phyloP scores from a whole-genome alignment of 169 alveolate species.

The Cryptosporidium sp. region DNA sequence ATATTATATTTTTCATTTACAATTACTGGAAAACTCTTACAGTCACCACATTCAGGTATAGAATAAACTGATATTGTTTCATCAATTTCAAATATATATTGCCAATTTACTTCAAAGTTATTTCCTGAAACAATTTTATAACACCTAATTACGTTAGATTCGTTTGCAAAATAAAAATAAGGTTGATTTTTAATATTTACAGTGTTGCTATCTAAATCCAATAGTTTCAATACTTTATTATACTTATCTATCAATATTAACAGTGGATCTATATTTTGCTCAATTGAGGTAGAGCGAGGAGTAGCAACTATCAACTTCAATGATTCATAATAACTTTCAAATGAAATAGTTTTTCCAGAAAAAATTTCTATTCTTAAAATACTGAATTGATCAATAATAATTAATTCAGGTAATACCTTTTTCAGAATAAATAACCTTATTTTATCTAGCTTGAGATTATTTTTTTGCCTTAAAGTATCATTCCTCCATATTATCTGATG shows the following conservation, averaged over 20 bases:
- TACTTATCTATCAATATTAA: conserved; percentile 13
- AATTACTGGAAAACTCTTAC: conserved; percentile 40
- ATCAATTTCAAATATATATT: conserved; percentile 1
- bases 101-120: conserved; percentile 21
- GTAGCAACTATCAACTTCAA: background rate
- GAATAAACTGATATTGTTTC: conserved; percentile 27
- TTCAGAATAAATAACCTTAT: conserved; percentile 7
- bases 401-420: background rate
- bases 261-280: conserved; percentile 7
- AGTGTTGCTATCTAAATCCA: conserved; percentile 11
- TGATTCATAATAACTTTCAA: conserved; percentile 9
- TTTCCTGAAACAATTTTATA: background rate
- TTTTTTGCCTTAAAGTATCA: conserved; percentile 19
- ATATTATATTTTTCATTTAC: conserved; percentile 35
- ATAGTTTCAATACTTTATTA: conserved; percentile 2
- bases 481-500: conserved; percentile 38
- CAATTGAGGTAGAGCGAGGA: background rate
- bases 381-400: background rate
- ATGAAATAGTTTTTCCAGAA: conserved; percentile 25
- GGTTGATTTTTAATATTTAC: background rate
- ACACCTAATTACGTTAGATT: conserved; percentile 6
- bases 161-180: background rate
- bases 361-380: conserved; percentile 31
- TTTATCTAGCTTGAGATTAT: background rate
- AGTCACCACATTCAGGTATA: conserved; percentile 28